A percentile compares a stretch with the other conserved stretches of the same genome.
phyloP scores from a whole-genome alignment of 768 basidiomycete species.

The Leccinum aurantiacum region DNA sequence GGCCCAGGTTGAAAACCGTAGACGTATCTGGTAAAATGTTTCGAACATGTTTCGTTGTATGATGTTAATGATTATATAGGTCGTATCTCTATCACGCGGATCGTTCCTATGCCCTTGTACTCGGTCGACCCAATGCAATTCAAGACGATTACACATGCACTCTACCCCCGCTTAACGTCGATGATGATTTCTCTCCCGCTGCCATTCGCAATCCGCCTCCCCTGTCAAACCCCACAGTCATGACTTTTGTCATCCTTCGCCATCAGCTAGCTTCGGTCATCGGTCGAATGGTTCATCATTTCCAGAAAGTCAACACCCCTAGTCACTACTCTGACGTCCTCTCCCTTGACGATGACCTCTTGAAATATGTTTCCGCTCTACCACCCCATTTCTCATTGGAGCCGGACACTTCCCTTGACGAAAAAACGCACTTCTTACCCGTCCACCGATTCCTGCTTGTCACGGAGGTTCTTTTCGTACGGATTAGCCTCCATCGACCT shows the following conservation, averaged over 20 bases:
- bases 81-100: slow-evolving; percentile 93
- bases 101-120: slow-evolving; percentile 86
- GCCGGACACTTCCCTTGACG: slow-evolving; percentile 78
- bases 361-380: slow-evolving; percentile 70
- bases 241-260: slow-evolving; percentile 87
- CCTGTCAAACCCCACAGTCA: slow-evolving; percentile 70
- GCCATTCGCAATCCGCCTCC: slow-evolving; percentile 52
- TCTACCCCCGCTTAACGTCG: slow-evolving; percentile 68
- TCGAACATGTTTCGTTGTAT: neutral
- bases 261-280: slow-evolving; percentile 82
- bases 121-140: slow-evolving; percentile 87
- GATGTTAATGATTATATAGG: slow-evolving; percentile 41
- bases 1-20: slow-evolving; percentile 79
- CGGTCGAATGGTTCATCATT: slow-evolving; percentile 89
- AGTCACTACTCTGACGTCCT: slow-evolving; percentile 84
- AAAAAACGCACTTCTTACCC: slow-evolving; percentile 61
- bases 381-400: slow-evolving; percentile 78
- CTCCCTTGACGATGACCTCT: slow-evolving; percentile 78
- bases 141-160: slow-evolving; percentile 90
- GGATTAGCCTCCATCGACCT: slow-evolving; percentile 82
- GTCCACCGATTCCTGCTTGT: slow-evolving; percentile 86
- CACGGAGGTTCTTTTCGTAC: slow-evolving; percentile 86
- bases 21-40: slow-evolving; percentile 74
- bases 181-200: slow-evolving; percentile 52
- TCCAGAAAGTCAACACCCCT: slow-evolving; percentile 77